Evolutionary conservation across 176 grass and related monocot species (phyloP).

Genomic region (Panicum miliaceum): DNA sequence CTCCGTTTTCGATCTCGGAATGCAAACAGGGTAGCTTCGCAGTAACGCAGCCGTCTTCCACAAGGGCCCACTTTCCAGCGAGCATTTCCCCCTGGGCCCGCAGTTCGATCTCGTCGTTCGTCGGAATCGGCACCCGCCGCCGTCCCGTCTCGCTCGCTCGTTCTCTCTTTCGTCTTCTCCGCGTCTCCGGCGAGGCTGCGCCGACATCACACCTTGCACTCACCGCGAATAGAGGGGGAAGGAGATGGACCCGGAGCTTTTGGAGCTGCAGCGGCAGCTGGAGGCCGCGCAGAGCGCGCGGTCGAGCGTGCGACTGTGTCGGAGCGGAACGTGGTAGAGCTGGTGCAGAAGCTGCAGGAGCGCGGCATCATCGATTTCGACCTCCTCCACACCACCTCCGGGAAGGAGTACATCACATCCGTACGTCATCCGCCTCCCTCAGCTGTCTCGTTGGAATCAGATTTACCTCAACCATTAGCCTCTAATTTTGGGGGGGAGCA

Average conservation of each 20-base stretch:
- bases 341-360: conserved; percentile 86
- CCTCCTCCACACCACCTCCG: conserved; percentile 83
- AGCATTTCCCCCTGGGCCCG: not conserved
- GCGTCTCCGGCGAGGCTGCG: conserved; percentile 14
- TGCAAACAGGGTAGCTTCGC: too few species aligned
- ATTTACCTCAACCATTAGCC: not conserved
- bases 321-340: conserved; percentile 92
- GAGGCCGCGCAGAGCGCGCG: conserved; percentile 93
- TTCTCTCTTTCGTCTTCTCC: not conserved
- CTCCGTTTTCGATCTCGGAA: too few species aligned
- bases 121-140: not conserved
- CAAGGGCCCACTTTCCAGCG: conserved; percentile 21
- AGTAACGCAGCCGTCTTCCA: not conserved
- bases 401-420: conserved; percentile 97
- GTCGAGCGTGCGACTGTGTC: conserved; percentile 90
- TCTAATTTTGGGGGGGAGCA: not conserved
- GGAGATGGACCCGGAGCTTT: conserved; percentile 84
- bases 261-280: conserved; percentile 92
- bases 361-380: conserved; percentile 83
- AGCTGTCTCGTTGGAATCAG: not conserved
- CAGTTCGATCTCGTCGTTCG: conserved; percentile 40
- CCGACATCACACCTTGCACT: not conserved
- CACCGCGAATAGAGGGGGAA: not conserved
- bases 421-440: conserved; percentile 31
- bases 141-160: not conserved